Conservation (phyloP, 805 yeast genomes). For the Candida germanica region DNA sequence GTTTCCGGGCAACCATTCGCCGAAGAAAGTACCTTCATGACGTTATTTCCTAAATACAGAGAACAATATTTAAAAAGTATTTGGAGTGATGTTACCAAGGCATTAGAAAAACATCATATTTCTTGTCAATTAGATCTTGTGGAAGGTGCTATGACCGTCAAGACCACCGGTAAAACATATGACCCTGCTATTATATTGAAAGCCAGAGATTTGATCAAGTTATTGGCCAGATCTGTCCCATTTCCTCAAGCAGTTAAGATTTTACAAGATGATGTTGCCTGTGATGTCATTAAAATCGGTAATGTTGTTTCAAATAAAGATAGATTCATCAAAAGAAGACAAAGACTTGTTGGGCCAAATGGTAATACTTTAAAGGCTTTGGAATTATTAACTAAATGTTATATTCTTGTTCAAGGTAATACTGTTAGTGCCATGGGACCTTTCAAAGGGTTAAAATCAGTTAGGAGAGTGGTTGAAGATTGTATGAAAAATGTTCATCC, state of each 20-base stretch:
- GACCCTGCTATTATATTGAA: conserved; percentile 93
- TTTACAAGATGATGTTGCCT: conserved; percentile 86
- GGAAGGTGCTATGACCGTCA: conserved; percentile 97
- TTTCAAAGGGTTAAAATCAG: conserved; percentile 84
- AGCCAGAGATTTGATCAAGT: conserved; percentile 91
- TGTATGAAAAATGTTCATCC: conserved; percentile 97
- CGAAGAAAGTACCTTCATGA: conserved; percentile 95
- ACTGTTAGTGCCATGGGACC: conserved; percentile 98
- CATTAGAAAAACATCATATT: conserved; percentile 68
- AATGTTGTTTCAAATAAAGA: conserved; percentile 86
- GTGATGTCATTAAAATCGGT: conserved; percentile 95
- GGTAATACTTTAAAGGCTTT: conserved; percentile 96
- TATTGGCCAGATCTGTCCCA: conserved; percentile 94
- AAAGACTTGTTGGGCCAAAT: conserved; percentile 92
- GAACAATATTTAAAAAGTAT: conserved; percentile 83
- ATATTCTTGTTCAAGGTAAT: conserved; percentile 93
- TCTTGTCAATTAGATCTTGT: conserved; percentile 86
- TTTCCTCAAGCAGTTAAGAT: conserved; percentile 94
- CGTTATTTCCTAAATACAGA: conserved; percentile 94
- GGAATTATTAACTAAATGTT: conserved; percentile 92
- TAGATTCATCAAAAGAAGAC: conserved; percentile 91
- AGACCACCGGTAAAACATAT: conserved; percentile 90
- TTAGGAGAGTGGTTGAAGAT: conserved; percentile 93
- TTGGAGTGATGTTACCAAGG: conserved; percentile 90
- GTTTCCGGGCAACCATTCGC: conserved; percentile 82